phyloP scores from a whole-genome alignment of 73 alveolate species.

The Tetrahymena borealis region DNA sequence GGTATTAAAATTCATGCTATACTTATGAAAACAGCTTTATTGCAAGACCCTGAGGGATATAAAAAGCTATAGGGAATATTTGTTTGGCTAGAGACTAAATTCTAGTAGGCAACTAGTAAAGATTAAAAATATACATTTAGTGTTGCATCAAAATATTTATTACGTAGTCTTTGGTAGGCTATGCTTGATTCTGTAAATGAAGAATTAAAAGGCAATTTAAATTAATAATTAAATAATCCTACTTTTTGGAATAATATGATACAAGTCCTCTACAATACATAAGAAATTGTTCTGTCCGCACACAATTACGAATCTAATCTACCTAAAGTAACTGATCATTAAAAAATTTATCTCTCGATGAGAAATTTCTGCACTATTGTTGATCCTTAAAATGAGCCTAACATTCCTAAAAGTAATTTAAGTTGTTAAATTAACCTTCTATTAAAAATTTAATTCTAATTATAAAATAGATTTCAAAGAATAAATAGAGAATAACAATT shows the following conservation, averaged over 20 bases:
- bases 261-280: not conserved
- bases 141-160: not conserved
- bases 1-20: not conserved
- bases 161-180: not conserved
- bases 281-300: not conserved
- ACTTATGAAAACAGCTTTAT: not conserved
- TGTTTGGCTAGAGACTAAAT: not conserved
- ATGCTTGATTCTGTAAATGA: not conserved
- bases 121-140: not conserved
- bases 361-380: not conserved
- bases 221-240: not conserved
- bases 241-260: not conserved
- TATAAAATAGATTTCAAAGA: not conserved
- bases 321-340: not conserved
- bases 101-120: not conserved
- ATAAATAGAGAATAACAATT: not conserved
- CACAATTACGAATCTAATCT: not conserved
- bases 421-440: not conserved
- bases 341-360: not conserved
- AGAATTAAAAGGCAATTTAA: not conserved
- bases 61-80: not conserved
- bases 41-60: not conserved
- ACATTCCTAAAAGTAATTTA: not conserved
- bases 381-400: not conserved
- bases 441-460: not conserved